These are phyloP conservation scores for Cubamyces sp. DNA, from an alignment of 768 basidiomycete species.

Conservation along the genomic window DNA sequence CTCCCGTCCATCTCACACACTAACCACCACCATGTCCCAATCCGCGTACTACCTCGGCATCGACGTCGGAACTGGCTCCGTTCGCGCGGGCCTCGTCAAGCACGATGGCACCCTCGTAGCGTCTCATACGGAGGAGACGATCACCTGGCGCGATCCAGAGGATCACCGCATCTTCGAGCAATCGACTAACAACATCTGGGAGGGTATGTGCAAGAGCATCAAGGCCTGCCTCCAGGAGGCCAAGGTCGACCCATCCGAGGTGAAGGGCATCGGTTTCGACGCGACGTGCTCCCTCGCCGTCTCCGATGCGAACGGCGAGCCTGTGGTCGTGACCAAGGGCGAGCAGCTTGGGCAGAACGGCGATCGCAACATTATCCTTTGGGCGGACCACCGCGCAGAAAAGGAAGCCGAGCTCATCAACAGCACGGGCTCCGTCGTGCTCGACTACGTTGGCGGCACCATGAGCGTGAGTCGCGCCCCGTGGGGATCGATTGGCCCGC, in stretches of 20 bases:
- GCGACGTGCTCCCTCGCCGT: constrained; percentile 97
- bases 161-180: constrained; percentile 98
- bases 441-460: constrained; percentile 94
- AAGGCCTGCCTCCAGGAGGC: constrained; percentile 64
- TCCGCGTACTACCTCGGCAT: constrained; percentile 68
- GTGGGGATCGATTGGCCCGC: not conserved
- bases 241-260: constrained; percentile 54
- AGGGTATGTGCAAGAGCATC: constrained; percentile 61
- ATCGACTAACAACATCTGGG: constrained; percentile 89
- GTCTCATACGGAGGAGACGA: constrained; percentile 80
- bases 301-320: constrained; percentile 69
- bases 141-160: constrained; percentile 79
- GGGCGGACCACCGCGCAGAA: constrained; percentile 97
- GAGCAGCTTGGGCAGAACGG: constrained; percentile 62
- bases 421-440: constrained; percentile 75
- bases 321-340: constrained; percentile 76
- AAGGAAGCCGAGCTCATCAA: constrained; percentile 93
- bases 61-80: constrained; percentile 94
- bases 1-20: not conserved
- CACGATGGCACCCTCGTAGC: constrained; percentile 70
- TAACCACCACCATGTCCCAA: constrained; percentile 26
- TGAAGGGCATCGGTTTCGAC: constrained; percentile 93
- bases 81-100: constrained; percentile 81
- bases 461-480: constrained; percentile 68
- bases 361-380: constrained; percentile 87